A percentile compares a stretch with the other conserved stretches of the same genome.
phyloP scores from a whole-genome alignment of 305 asterid genomes.

The Solanum hybrid region DNA sequence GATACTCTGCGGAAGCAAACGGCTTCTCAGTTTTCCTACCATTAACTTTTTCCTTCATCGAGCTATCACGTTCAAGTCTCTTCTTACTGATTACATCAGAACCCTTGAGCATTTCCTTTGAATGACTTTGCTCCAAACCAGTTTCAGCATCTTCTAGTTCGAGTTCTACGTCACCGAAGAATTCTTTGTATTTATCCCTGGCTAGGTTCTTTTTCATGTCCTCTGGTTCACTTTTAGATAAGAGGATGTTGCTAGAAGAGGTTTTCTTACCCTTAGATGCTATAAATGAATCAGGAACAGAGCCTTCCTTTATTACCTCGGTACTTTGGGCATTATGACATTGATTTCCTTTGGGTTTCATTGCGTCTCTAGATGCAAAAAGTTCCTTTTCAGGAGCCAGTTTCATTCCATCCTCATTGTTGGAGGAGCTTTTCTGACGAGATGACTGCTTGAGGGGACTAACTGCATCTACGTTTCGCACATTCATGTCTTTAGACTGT shows the following conservation, averaged over 20 bases:
- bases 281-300: conserved; percentile 34
- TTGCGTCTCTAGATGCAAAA: conserved; percentile 36
- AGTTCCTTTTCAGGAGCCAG: conserved; percentile 29
- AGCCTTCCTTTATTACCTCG: conserved; percentile 27
- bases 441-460: conserved; percentile 21
- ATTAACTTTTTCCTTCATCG: conserved; percentile 34
- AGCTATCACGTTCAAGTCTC: conserved; percentile 25
- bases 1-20: conserved; percentile 25
- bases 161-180: conserved; percentile 35
- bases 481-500: conserved; percentile 35
- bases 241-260: conserved; percentile 22
- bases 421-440: conserved; percentile 36
- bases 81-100: conserved; percentile 18
- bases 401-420: conserved; percentile 32
- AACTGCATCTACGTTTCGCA: conserved; percentile 14
- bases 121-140: conserved; percentile 19
- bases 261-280: conserved; percentile 39
- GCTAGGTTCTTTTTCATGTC: conserved; percentile 35
- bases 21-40: conserved; percentile 31
- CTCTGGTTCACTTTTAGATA: conserved; percentile 32
- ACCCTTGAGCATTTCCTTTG: conserved; percentile 11
- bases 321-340: conserved; percentile 26
- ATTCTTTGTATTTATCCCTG: conserved; percentile 24
- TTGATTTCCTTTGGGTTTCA: conserved; percentile 39
- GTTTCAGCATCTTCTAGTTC: conserved; percentile 31